phyloP scores from a whole-genome alignment of 768 basidiomycete genomes.

The Asterophora lycoperdoides region DNA sequence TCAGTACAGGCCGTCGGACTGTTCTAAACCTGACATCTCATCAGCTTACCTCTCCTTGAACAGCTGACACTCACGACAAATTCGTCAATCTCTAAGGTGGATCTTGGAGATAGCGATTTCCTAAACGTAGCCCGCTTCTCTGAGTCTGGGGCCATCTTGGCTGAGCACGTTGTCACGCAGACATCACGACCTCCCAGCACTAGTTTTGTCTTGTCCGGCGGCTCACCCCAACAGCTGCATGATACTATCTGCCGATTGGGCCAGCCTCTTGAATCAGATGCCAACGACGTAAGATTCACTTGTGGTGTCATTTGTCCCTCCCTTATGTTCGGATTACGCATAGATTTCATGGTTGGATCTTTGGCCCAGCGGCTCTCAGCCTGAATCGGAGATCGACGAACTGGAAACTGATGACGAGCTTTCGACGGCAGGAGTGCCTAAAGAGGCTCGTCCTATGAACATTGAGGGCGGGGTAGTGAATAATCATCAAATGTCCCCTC shows the following conservation, averaged over 20 bases:
- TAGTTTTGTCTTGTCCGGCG: no score
- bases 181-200: not conserved
- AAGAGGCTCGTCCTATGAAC: not conserved
- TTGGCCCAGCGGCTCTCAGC: no score
- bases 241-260: no score
- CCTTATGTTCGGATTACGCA: not conserved
- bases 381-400: no score
- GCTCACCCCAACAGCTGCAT: no score
- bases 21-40: no score
- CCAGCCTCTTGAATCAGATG: not conserved
- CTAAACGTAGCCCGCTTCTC: constrained; percentile 18
- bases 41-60: not conserved
- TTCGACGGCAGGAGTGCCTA: no score
- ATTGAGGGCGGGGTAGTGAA: no score
- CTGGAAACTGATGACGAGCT: no score
- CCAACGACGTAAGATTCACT: no score
- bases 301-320: not conserved
- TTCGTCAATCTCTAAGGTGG: constrained; percentile 18
- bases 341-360: not conserved
- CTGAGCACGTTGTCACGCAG: constrained; percentile 6
- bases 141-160: not conserved
- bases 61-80: not conserved
- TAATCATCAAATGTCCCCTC: not conserved
- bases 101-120: constrained; percentile 22
- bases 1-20: no score